Evolutionary conservation across 257 asterid species (phyloP).

Genomic region (Phtheirospermum japonicum): DNA sequence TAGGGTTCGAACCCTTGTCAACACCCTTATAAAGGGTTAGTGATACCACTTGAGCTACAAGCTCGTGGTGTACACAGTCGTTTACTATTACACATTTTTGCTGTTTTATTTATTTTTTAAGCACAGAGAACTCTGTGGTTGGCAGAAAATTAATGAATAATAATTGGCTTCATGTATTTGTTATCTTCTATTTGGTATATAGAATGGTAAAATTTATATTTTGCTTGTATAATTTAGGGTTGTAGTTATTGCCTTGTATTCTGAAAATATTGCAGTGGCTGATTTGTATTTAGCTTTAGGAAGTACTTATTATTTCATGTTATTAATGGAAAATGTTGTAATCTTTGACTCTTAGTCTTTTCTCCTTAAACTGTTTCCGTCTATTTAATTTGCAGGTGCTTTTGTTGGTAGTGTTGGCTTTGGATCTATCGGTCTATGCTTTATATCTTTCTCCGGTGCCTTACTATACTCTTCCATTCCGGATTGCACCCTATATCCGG

Average conservation of each 20-base stretch:
- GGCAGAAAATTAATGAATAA: neutral
- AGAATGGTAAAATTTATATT: constrained; percentile 19
- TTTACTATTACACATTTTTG: constrained; percentile 19
- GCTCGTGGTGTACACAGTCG: too few relatives aligned
- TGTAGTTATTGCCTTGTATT: constrained; percentile 1
- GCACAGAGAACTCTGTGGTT: constrained; percentile 20
- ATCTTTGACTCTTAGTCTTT: constrained; percentile 9
- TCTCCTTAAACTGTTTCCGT: neutral
- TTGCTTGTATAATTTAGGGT: neutral
- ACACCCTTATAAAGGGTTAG: too few relatives aligned
- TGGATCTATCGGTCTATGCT: constrained; percentile 58
- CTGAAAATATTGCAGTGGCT: constrained; percentile 7
- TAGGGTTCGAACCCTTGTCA: too few relatives aligned
- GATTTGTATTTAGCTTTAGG: constrained; percentile 10
- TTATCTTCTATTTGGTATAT: neutral
- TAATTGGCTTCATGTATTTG: too few relatives aligned
- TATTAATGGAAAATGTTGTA: constrained; percentile 11
- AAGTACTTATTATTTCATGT: neutral
- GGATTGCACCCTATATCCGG: constrained; percentile 84
- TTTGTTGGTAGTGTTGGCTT: constrained; percentile 57
- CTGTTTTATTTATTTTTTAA: constrained; percentile 13
- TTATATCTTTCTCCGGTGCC: constrained; percentile 67
- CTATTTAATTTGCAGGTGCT: constrained; percentile 51
- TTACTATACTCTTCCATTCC: constrained; percentile 67
- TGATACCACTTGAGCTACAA: too few relatives aligned